Evolutionary conservation across 805 yeast species (phyloP), one percentile per base, ranked within the genome.

Genomic region (Ogataea ramenticola): DNA sequence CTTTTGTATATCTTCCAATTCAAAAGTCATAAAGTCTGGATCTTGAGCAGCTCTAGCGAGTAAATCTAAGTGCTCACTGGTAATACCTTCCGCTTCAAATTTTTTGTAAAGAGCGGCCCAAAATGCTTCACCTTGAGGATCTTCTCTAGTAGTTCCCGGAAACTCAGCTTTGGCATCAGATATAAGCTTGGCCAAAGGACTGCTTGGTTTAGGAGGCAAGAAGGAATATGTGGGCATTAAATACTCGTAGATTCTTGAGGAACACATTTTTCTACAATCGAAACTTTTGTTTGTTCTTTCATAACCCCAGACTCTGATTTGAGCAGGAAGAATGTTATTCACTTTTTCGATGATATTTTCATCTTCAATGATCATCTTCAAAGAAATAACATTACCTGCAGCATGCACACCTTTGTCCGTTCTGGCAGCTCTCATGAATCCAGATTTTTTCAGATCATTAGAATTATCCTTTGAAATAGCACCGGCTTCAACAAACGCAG

Each of bases 321-420:
- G 90, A 9, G 77, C 89, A 1, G 99, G 99, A 43, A 93, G 70
- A 27, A 70, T 61, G 2, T 70, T 64, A 62, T 93, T 93, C 64
- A 93, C 82, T 60, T 81, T 86, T 39, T 72, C 71, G 36, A 83
- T 73, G 42, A 88, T 74, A 43, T 87, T 82, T 14, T 72, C 78
- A 55, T 90, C 96, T 58, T 88, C 96, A 43, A 87, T 73, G 54
- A 87, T 86, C 71, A 90, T 66, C 60, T 90, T 90, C 53, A 85
- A 69, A 15, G 95, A 83, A 37, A 91, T 76, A 20, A 89, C 88
- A 61, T 90, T 90, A 26, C 97, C 97, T 2, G 96, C 96, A 12
- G 98, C 97, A 65, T 90, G 98, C 21, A 90, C 98, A 48, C 97
- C 98, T 64, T 91, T 91, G 63, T 90, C 98, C 3, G 91, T 84